These are phyloP conservation scores for Trametes punicea DNA, from an alignment of 768 basidiomycete genomes.

Conservation along the genomic window DNA sequence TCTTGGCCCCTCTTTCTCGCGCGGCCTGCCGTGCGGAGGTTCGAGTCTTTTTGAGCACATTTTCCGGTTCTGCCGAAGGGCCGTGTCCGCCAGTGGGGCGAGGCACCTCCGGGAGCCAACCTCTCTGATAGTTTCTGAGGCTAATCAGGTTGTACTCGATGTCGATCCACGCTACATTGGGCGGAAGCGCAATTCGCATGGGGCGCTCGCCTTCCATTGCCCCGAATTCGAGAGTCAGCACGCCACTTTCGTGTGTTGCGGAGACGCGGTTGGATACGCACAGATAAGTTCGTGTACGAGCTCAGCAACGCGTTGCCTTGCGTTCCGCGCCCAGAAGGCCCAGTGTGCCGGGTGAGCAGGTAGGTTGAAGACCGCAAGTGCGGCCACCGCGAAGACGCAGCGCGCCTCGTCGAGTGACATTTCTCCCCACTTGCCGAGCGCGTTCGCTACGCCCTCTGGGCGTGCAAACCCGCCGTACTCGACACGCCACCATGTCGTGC, in stretches of 20 bases:
- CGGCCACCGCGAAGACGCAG: constrained; percentile 11
- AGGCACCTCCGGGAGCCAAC: neutral
- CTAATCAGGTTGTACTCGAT: neutral
- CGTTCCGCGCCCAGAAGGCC: constrained; percentile 12
- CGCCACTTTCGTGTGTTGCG: no score
- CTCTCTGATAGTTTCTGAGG: neutral
- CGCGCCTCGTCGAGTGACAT: neutral
- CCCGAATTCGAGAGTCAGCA: neutral
- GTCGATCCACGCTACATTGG: neutral
- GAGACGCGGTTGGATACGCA: neutral
- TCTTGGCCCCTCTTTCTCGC: neutral
- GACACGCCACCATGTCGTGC: constrained; percentile 5
- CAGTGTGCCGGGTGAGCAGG: constrained; percentile 13
- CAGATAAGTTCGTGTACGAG: constrained; percentile 8
- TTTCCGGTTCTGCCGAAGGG: neutral
- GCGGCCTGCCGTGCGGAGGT: neutral
- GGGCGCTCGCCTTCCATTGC: neutral
- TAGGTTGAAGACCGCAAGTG: constrained; percentile 1
- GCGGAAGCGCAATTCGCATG: neutral
- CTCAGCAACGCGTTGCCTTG: neutral
- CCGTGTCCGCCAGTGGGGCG: neutral
- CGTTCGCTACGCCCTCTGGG: constrained; percentile 1
- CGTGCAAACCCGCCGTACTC: constrained; percentile 6
- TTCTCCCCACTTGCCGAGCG: neutral
- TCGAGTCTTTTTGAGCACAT: neutral